Conservation (phyloP, 2,329 filamentous ascomycete species). For the Aspergillus sp. region DNA sequence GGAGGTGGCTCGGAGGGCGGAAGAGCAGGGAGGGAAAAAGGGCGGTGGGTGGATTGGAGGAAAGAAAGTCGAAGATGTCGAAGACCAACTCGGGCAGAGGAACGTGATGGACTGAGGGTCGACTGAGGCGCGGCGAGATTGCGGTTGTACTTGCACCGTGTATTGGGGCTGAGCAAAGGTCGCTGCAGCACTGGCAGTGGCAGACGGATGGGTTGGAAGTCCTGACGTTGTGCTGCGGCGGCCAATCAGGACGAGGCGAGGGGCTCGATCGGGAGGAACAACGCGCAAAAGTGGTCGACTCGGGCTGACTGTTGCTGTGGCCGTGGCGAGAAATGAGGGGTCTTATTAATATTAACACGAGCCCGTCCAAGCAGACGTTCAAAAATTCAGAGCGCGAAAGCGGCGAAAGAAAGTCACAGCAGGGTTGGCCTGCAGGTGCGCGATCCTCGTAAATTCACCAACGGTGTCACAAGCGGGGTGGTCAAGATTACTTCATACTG, state of each 20-base stretch:
- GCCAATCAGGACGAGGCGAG: conserved; percentile 20
- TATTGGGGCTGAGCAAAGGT: conserved; percentile 15
- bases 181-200: background rate
- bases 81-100: conserved; percentile 12
- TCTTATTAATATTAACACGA: background rate
- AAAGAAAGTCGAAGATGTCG: conserved; percentile 10
- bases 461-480: background rate
- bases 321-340: conserved; percentile 4
- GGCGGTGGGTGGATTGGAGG: conserved; percentile 12
- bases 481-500: background rate
- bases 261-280: conserved; percentile 16
- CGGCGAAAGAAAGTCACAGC: background rate
- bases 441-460: background rate
- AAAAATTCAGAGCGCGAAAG: background rate
- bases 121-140: conserved; percentile 12
- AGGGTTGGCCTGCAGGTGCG: background rate
- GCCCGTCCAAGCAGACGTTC: too few species aligned
- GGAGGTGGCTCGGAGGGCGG: conserved; percentile 12
- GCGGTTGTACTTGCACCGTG: conserved; percentile 16
- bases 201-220: conserved; percentile 11
- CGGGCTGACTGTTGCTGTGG: background rate
- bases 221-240: conserved; percentile 18
- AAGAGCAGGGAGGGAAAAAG: conserved; percentile 2
- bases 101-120: conserved; percentile 9
- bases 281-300: background rate